Base-by-base conservation (phyloP, 2,329 filamentous ascomycete genomes). In the Coniochaeta hoffmannii region DNA sequence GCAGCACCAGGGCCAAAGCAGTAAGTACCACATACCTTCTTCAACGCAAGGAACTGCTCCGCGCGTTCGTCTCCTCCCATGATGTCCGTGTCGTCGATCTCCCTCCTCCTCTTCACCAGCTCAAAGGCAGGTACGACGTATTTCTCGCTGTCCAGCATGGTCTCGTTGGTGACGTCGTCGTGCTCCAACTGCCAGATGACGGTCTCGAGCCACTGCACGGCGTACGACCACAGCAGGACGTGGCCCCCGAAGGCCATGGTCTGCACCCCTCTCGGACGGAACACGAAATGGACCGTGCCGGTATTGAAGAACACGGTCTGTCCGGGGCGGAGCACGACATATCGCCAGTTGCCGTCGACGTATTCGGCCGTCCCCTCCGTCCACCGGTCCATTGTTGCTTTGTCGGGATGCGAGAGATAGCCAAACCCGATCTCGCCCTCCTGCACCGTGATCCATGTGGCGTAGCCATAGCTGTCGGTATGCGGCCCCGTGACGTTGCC, bases 211-310 rank as follows among this genome's bases (percentile, higher is more conserved):
- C 67, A 70, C n/a, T 58, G 63, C 56, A 60, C 60, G 50, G 69
- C 60, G 26, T 60, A 64, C 3, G 67, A 63, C 68, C 67, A 70
- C 58, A 68, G 67, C 51, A 70, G 58, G 10, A 69, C 57, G 54
- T 70, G 66, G 8, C 67, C 68, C 41, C 67, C 65, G 15, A 69
- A 61, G 12, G 67, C 68, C 10, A 69, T 59, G 17, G 67, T 69
- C 54, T 65, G 62, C 51, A 56, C 53, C 12, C 53, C 50, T 28
- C 62, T 60, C 46, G 60, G 53, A 44, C 67, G 63, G 52, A 70
- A 70, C 2, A 71, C 67, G 53, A 66, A 66, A 57, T 71, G 67
- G 50, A 71, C 65, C 7, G 65, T 70, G 51, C 68, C 68, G 19
- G 66, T 64, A 32, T 60, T 56, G 55, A 71, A 69, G 53, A 66